phyloP scores from a whole-genome alignment of 2,329 filamentous ascomycete genomes.

The Passalora sequoiae region DNA sequence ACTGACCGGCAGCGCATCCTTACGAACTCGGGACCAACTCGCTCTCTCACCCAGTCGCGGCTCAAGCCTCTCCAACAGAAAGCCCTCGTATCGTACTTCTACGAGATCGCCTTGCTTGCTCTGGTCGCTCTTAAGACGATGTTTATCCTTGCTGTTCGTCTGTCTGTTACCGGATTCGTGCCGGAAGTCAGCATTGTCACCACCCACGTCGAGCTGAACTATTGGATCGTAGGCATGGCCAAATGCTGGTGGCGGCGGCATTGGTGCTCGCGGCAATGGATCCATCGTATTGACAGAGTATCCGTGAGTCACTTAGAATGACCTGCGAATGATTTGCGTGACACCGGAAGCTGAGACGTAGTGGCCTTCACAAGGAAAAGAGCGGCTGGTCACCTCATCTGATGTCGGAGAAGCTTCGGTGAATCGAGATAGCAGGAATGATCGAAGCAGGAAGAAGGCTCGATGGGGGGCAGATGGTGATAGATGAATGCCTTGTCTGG shows the following conservation, averaged over 20 bases:
- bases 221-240: not conserved
- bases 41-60: conserved; percentile 2
- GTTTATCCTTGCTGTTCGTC: conserved; percentile 4
- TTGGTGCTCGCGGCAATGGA: conserved; percentile 1
- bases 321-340: not conserved
- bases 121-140: too few species aligned
- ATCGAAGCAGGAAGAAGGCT: not conserved
- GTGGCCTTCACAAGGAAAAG: not conserved
- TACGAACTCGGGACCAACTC: conserved; percentile 7
- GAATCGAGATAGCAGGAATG: not conserved
- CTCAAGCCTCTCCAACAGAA: conserved; percentile 5
- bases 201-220: conserved; percentile 4
- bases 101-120: not conserved
- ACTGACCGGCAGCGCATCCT: not conserved
- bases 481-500: not conserved
- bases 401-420: not conserved
- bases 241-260: not conserved
- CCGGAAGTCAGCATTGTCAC: not conserved
- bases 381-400: conserved; percentile 3
- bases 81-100: conserved; percentile 4
- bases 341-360: not conserved
- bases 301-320: too few species aligned
- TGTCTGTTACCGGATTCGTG: not conserved
- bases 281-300: not conserved
- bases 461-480: not conserved